Conservation (phyloP, 1,284 basidiomycete genomes). For the Marasmius oreades region DNA sequence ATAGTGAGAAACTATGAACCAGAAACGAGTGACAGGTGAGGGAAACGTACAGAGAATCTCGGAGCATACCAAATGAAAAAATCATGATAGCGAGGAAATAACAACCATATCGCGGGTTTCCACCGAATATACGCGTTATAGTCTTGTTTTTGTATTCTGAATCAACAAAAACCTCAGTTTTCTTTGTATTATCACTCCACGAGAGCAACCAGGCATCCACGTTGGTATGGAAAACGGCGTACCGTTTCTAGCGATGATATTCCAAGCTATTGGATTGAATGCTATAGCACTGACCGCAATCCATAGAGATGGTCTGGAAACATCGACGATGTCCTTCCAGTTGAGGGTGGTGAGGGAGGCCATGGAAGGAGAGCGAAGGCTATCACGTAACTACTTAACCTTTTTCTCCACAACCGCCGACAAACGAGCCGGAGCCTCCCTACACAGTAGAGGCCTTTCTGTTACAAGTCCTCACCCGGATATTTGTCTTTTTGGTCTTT, state of each 20-base stretch:
- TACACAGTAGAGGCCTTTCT: too few relatives aligned
- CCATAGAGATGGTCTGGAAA: conserved; percentile 62
- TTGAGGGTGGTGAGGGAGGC: not conserved
- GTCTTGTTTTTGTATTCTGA: conserved; percentile 87
- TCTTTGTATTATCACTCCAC: not conserved
- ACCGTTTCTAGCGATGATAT: conserved; percentile 93
- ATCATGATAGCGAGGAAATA: conserved; percentile 92
- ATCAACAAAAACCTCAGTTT: not conserved
- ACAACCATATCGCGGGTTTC: conserved; percentile 62
- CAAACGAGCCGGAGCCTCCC: too few relatives aligned
- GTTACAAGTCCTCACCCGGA: too few relatives aligned
- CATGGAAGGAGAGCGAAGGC: not conserved
- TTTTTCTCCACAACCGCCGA: too few relatives aligned
- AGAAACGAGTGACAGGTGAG: not conserved
- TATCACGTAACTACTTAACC: too few relatives aligned
- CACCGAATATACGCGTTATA: conserved; percentile 77
- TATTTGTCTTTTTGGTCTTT: too few relatives aligned
- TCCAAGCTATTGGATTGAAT: conserved; percentile 96
- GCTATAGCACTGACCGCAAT: conserved; percentile 62
- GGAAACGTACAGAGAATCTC: conserved; percentile 77
- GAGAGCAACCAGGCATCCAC: not conserved
- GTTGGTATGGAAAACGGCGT: conserved; percentile 20
- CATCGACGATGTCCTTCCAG: conserved; percentile 42
- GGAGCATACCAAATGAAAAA: conserved; percentile 81
- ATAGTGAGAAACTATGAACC: too few relatives aligned